Percentiles rank a stretch among this genome's conserved stretches.
Evolutionary conservation across 345 rosid species (phyloP).

Genomic region (Ceriops zippeliana): DNA sequence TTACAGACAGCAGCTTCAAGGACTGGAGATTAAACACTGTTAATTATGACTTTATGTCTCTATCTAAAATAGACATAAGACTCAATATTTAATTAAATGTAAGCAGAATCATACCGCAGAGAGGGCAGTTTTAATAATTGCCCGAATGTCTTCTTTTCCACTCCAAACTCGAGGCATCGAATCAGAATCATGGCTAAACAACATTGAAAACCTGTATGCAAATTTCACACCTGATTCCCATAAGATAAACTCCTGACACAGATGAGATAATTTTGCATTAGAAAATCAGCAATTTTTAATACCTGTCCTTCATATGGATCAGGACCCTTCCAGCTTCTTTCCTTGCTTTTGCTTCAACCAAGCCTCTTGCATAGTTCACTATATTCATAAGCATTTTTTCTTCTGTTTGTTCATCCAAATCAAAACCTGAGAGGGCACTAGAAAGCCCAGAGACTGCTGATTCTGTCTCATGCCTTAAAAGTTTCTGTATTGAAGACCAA

Average conservation of each 20-base stretch:
- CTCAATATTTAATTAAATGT: background rate
- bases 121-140: conserved; percentile 88
- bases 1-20: conserved; percentile 77
- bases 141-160: conserved; percentile 94
- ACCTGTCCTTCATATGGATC: conserved; percentile 97
- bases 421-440: conserved; percentile 68
- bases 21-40: conserved; percentile 44
- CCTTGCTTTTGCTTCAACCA: conserved; percentile 83
- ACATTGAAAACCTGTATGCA: conserved; percentile 66
- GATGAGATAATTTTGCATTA: conserved; percentile 11
- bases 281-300: conserved; percentile 15
- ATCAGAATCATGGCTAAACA: conserved; percentile 90
- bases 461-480: conserved; percentile 60
- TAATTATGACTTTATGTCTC: background rate
- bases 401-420: conserved; percentile 59
- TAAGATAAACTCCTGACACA: conserved; percentile 7
- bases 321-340: conserved; percentile 91
- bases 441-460: conserved; percentile 69
- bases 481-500: conserved; percentile 83
- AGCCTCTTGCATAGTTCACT: conserved; percentile 56
- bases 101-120: conserved; percentile 52
- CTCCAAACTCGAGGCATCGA: conserved; percentile 99
- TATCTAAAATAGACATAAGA: background rate
- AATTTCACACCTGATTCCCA: conserved; percentile 19
- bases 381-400: conserved; percentile 56